Evolutionary conservation across 108 stramenopile genomes (phyloP), one percentile per base, ranked within the genome.

Genomic region (Cyclostephanos invisitatus): DNA sequence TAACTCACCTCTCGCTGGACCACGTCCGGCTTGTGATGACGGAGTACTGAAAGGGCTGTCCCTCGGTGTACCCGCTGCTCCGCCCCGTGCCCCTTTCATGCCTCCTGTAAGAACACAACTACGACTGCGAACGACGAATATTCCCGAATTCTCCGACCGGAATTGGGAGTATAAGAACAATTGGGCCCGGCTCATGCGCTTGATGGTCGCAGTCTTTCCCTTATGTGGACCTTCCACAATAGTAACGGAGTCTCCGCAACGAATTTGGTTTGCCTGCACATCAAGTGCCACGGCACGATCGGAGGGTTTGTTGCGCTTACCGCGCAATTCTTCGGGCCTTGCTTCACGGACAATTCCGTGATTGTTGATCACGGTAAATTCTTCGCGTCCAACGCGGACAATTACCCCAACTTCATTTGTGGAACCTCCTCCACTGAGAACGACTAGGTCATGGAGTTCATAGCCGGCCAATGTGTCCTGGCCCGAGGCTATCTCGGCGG

Each of bases 391-490:
- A 48, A 96, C 95, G 55, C 91, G 88, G 67, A 94, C 91, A 80
- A 96, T 96, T 14, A 96, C 89, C 58, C 92, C 92, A 17, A 94
- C 92, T 78, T 96, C 95, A 80, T 96, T 96, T 4, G 86, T 80
- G 6, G 89, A 91, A 36, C 95, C 92, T 50, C 91, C 92, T 27
- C 95, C 95, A 80, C 91, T 92, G 14, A 96, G 80, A 25, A 93
- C 90, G 7, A 96, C 95, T 22, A 96, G 84, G 69, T 96, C 95
- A 63, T 91, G 89, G 27, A 96, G 85, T 64, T 94, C 92, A 64
- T 93, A 96, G 20, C 95, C 92, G 35, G 86, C 86, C 27, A 96
- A 80, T 68, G 86, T 91, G 72, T 92, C 90, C 81, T 94, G 91
- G 29, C 92, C 92, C 40, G 90, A 89, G 32, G 92, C 90, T 50